Conservation (phyloP, 2,329 filamentous ascomycete species). For the Apiospora saccharicola region DNA sequence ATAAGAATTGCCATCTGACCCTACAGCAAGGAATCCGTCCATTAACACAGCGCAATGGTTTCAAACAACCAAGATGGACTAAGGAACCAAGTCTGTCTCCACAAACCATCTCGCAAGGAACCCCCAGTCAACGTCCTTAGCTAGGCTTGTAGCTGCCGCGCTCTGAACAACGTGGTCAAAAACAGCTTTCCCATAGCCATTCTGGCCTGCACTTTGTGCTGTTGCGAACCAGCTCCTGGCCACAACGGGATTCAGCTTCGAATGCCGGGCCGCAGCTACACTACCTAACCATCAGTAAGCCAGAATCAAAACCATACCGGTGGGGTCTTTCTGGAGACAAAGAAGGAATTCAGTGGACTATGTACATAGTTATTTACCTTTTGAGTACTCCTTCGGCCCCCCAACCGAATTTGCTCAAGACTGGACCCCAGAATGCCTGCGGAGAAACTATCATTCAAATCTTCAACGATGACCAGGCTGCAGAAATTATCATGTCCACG, state of each 20-base stretch:
- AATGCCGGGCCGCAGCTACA: not conserved
- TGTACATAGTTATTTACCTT: too few relatives aligned
- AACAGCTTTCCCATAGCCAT: not conserved
- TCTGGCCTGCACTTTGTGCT: not conserved
- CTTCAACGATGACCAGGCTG: not conserved
- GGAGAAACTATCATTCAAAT: not conserved
- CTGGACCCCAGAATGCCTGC: not conserved
- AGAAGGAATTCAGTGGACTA: too few relatives aligned
- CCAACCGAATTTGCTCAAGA: not conserved
- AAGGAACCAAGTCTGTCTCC: too few relatives aligned
- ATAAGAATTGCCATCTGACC: not conserved
- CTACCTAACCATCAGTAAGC: not conserved
- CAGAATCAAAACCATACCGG: not conserved
- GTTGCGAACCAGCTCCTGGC: not conserved
- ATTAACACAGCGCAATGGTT: not conserved
- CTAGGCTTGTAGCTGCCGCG: not conserved
- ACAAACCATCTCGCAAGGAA: not conserved
- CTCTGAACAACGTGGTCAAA: not conserved
- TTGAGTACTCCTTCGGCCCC: not conserved
- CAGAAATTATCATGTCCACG: not conserved
- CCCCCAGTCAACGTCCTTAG: not conserved
- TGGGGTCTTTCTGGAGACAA: not conserved
- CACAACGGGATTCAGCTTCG: not conserved
- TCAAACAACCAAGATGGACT: not conserved
- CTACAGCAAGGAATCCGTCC: not conserved